Evolutionary conservation across 108 stramenopile genomes (phyloP), one percentile per base, ranked within the genome.

Genomic region (Skeletonema tropicum): DNA sequence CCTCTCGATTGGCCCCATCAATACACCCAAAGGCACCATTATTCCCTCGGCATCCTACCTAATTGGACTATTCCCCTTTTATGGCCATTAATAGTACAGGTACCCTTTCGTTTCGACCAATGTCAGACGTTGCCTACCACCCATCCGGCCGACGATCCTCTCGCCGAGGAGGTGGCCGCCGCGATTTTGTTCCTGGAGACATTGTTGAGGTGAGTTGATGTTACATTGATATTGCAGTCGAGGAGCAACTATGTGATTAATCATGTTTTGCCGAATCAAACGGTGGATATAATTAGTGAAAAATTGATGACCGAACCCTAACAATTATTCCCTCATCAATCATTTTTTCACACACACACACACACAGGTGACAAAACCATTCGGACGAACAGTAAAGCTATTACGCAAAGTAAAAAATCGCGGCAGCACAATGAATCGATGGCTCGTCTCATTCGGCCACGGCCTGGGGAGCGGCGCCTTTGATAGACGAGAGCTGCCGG

Each of bases 111-210:
- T 23, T 55, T 55, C 52, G 21, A 55, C 52, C 52, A 55, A 55
- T 55, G 52, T 55, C 52, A 23, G 52, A 55, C n/a, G 52, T 55
- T 55, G 52, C 52, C 5, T n/a, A 55, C 19, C 52, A 55, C 19
- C 23, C 52, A 55, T 55, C 52, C 23, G 52, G 52, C 23, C 23
- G 52, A 23, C 52, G 52, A 55, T 55, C 52, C 19, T 55, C 52
- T 55, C 52, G 52, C 52, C 52, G 52, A 23, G 52, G 52, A 55
- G 52, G 52, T 10, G 52, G 52, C 52, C 52, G 52, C 23, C 52
- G 52, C 23, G 52, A 55, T 55, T 45, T 39, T 30, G 29, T 68
- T 57, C 55, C 55, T 32, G 67, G 52, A 57, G 52, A 68, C 48
- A 57, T 48, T 55, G 33, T 57, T 35, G 67, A 68, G 52, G 52